A percentile compares a stretch with the other conserved stretches of the same genome.
These are phyloP conservation scores for Magnaporthiopsis poae DNA, from an alignment of 2,329 filamentous ascomycete species.

Conservation along the genomic window DNA sequence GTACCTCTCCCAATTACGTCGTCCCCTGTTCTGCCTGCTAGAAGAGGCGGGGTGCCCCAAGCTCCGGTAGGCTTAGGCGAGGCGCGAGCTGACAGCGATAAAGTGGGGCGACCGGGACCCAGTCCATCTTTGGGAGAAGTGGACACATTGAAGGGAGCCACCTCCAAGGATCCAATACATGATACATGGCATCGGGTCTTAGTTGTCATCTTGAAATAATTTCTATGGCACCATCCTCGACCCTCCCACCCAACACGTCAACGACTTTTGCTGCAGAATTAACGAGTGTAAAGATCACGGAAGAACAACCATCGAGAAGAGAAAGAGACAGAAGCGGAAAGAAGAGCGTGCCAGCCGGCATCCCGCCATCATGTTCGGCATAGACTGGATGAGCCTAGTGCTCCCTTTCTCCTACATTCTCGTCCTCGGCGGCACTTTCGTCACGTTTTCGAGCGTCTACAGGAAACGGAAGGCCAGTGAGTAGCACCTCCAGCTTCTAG, in stretches of 20 bases:
- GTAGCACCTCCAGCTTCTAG: constrained; percentile 21
- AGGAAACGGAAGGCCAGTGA: constrained; percentile 78
- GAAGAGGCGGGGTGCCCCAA: background rate
- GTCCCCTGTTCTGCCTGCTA: background rate
- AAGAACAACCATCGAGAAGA: background rate
- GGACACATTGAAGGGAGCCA: background rate
- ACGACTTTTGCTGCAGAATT: background rate
- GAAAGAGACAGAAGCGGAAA: background rate
- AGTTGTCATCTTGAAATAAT: background rate
- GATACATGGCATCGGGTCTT: background rate
- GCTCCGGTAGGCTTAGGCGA: background rate
- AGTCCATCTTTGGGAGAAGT: background rate
- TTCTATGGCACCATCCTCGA: background rate
- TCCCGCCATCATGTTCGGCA: constrained; percentile 34
- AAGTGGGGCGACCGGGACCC: background rate
- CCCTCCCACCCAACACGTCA: background rate
- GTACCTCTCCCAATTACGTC: background rate
- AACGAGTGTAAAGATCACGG: background rate
- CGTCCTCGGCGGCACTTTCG: constrained; percentile 77
- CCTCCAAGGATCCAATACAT: background rate
- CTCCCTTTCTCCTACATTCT: constrained; percentile 83
- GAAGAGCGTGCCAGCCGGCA: background rate
- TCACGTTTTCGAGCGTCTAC: constrained; percentile 87
- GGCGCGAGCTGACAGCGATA: background rate
- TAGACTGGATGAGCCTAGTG: constrained; percentile 75